Conservation (phyloP, 1,284 basidiomycete species). For the Ceratobasidium sp. region DNA sequence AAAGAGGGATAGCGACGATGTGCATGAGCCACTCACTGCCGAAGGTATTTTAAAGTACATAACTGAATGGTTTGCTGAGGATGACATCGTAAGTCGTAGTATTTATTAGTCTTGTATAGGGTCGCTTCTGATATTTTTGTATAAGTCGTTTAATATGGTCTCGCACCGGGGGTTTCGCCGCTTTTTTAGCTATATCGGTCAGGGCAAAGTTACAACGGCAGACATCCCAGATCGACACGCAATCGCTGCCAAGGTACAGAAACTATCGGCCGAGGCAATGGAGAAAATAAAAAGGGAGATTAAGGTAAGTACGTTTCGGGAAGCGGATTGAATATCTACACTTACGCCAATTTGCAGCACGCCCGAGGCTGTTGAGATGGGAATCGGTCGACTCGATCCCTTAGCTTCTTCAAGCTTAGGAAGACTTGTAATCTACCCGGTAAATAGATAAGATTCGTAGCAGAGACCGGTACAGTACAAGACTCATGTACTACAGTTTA, state of each 20-base stretch:
- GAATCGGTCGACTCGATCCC: too few species aligned
- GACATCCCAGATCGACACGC: constrained; percentile 38
- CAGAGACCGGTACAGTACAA: too few species aligned
- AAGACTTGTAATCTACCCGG: too few species aligned
- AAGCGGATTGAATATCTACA: neutral
- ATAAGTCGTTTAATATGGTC: constrained; percentile 40
- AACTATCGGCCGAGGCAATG: neutral
- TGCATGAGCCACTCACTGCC: neutral
- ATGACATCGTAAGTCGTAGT: constrained; percentile 39
- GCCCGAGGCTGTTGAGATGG: constrained; percentile 26
- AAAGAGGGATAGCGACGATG: neutral
- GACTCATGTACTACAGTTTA: too few species aligned
- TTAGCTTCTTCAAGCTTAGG: too few species aligned
- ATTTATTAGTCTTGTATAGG: too few species aligned
- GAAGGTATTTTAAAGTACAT: neutral
- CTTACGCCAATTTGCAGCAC: neutral
- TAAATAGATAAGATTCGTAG: too few species aligned
- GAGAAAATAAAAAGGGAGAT: constrained; percentile 28
- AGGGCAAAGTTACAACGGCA: constrained; percentile 18
- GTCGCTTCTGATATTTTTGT: too few species aligned
- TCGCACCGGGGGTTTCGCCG: constrained; percentile 39
- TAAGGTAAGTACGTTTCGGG: constrained; percentile 18
- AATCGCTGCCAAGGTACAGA: neutral
- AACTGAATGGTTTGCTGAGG: constrained; percentile 39
- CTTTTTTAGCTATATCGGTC: constrained; percentile 21